Base-by-base conservation (phyloP, 106 monocot species). In the Phalaenopsis aphrodite region DNA sequence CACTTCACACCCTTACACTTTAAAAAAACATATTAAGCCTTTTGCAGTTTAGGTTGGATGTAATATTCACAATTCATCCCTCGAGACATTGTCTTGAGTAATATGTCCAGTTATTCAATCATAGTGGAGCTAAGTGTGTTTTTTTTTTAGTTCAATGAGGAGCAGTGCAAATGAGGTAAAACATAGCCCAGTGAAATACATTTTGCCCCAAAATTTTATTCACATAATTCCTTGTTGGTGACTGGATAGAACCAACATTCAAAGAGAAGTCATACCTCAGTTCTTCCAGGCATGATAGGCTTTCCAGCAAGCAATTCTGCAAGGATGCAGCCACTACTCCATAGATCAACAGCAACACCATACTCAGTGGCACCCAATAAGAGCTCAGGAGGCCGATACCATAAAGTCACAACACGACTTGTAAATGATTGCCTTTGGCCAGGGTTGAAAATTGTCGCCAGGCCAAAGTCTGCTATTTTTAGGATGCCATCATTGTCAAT, bases 301-400 rank as follows among this genome's bases (percentile, higher is more conserved):
- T 84, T 91, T 37, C 90, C 88, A 75, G 78, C 82, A 80, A 90
- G 80, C 57, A 90, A 75, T 82, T 90, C 90, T 42, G 86, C 90
- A 78, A 88, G 88, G 45, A 90, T 90, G 82, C 90, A 90, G 48
- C 90, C 90, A 48, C 80, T 15, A 81, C 90, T 88, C 90, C 90
- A 91, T 67, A 91, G n/a, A 80, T 91, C 90, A 66, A 91, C 90
- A 75, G 86, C 79, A 68, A 82, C 80, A 49, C 71, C 88, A 82
- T 91, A 91, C 10, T 88, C 88, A 18, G 82, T 88, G 23, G 90
- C 82, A 58, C 90, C 88, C 6, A 91, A 72, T 80, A 91, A 81
- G 78, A 91, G 88, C 81, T 91, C 90, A 69, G 88, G 90, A 39
- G 90, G 90, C 15, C 90, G 84, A 69, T 90, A 90, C 90, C 90